Evolutionary conservation across 2,329 filamentous ascomycete species (phyloP).

Genomic region (Calonectria pteridis): DNA sequence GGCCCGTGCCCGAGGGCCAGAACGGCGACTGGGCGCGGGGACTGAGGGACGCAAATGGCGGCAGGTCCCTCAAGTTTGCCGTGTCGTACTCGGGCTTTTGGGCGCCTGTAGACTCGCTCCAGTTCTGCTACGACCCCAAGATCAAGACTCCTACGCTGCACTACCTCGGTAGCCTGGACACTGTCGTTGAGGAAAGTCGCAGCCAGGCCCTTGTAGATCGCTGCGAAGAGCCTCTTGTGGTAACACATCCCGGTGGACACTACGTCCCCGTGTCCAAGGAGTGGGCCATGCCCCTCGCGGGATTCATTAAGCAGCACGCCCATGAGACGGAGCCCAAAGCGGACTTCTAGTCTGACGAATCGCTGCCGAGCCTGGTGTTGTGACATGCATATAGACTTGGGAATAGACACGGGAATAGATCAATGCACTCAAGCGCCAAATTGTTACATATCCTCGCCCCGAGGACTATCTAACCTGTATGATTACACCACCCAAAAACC

Average conservation of each 20-base stretch:
- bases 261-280: constrained; percentile 88
- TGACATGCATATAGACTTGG: constrained; percentile 23
- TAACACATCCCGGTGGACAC: constrained; percentile 89
- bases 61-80: constrained; percentile 73
- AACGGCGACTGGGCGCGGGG: constrained; percentile 57
- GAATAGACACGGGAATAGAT: constrained; percentile 42
- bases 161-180: constrained; percentile 86
- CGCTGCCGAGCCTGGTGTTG: constrained; percentile 5
- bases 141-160: constrained; percentile 85
- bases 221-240: constrained; percentile 66
- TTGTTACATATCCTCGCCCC: constrained; percentile 47
- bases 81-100: constrained; percentile 84
- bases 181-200: constrained; percentile 84
- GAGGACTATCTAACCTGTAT: constrained; percentile 52
- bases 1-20: constrained; percentile 44
- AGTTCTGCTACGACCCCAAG: constrained; percentile 76
- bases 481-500: constrained; percentile 47
- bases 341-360: constrained; percentile 36
- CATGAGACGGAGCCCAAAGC: constrained; percentile 43
- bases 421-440: constrained; percentile 39
- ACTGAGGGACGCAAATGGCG: constrained; percentile 63
- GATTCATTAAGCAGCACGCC: constrained; percentile 70
- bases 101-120: constrained; percentile 71
- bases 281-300: constrained; percentile 81
- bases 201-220: constrained; percentile 75